Percentiles rank a stretch among this genome's conserved stretches.
Evolutionary conservation across 805 yeast genomes (phyloP).

Genomic region (Candida pini): DNA sequence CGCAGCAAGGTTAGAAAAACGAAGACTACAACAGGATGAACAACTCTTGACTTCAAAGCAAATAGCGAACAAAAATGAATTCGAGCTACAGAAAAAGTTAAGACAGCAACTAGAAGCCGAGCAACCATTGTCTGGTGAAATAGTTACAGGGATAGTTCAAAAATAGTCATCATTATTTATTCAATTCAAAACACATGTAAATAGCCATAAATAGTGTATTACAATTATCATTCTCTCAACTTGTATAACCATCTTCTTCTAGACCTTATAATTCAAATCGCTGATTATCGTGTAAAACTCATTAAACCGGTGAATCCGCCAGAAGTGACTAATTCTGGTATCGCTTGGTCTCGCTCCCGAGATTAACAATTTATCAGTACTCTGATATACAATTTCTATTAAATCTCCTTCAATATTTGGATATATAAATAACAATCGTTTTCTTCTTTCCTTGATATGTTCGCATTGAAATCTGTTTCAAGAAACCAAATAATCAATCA

Average conservation of each 20-base stretch:
- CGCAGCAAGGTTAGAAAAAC: conserved; percentile 55
- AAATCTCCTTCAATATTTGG: no score
- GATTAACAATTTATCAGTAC: no score
- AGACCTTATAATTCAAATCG: neutral
- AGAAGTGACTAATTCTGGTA: no score
- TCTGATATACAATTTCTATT: no score
- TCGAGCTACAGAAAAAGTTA: conserved; percentile 57
- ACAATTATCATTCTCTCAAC: no score
- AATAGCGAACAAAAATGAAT: conserved; percentile 58
- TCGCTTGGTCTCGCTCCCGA: no score
- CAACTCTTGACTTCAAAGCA: conserved; percentile 33
- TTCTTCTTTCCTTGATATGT: no score
- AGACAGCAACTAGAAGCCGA: conserved; percentile 48
- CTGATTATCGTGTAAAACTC: no score
- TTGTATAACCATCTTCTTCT: neutral
- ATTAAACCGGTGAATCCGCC: no score
- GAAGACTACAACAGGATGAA: conserved; percentile 30
- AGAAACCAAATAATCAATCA: conserved; percentile 11
- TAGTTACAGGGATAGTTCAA: conserved; percentile 36
- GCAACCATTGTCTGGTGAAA: conserved; percentile 60
- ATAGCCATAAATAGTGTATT: neutral
- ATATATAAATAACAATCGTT: no score
- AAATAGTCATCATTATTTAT: neutral
- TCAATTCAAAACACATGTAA: neutral
- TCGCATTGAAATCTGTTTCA: conserved; percentile 8